These are phyloP conservation scores for Bathelium albidoporum DNA, from an alignment of 495 filamentous ascomycete genomes.

Conservation along the genomic window DNA sequence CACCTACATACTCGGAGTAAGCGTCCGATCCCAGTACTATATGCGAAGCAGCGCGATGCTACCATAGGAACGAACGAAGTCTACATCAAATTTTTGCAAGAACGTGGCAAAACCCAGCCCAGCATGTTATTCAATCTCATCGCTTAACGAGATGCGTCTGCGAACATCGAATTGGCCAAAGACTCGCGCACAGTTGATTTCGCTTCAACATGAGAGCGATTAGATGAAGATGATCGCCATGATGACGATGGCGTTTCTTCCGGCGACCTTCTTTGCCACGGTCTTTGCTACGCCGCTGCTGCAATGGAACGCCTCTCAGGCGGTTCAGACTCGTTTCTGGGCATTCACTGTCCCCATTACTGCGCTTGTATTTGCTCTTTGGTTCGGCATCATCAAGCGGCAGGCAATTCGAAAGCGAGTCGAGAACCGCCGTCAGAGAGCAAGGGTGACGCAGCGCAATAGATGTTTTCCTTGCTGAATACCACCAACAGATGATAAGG, in stretches of 20 bases:
- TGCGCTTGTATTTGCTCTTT: neutral
- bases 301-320: neutral
- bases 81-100: neutral
- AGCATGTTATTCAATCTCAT: neutral
- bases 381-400: neutral
- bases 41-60: neutral
- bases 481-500: neutral
- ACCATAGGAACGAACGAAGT: neutral
- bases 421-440: neutral
- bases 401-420: neutral
- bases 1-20: neutral
- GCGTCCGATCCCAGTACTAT: neutral
- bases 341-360: neutral
- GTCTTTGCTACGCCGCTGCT: neutral
- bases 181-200: conserved; percentile 17
- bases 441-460: too few species aligned
- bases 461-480: neutral
- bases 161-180: conserved; percentile 21
- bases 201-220: neutral
- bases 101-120: neutral
- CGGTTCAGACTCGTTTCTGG: neutral
- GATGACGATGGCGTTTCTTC: neutral
- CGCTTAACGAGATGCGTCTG: conserved; percentile 19
- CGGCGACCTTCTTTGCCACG: neutral
- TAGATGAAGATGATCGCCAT: conserved; percentile 1